phyloP scores from a whole-genome alignment of 352 stramenopile genomes.

The Paralagenidium karlingii region DNA sequence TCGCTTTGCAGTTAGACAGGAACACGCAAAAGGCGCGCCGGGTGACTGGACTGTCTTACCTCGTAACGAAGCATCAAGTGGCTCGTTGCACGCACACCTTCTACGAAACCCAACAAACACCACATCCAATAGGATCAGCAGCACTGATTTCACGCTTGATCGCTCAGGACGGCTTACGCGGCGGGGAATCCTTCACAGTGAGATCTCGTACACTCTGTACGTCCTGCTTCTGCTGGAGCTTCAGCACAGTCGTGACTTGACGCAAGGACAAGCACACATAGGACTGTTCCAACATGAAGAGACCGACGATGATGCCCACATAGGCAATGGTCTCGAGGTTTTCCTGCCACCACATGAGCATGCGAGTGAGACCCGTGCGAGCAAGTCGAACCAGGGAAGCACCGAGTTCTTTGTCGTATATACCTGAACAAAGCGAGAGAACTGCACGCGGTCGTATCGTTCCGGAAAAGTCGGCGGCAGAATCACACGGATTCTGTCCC shows the following conservation, averaged over 20 bases:
- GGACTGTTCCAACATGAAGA: constrained; percentile 42
- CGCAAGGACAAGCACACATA: constrained; percentile 36
- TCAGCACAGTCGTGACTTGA: constrained; percentile 32
- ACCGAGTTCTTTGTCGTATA: neutral
- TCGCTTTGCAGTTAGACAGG: neutral
- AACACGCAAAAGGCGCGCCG: neutral
- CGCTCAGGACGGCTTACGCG: too few relatives aligned
- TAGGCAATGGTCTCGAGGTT: constrained; percentile 50
- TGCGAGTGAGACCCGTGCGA: too few relatives aligned
- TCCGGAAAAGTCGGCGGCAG: constrained; percentile 55
- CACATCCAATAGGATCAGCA: too few relatives aligned
- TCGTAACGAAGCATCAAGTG: neutral
- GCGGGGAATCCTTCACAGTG: too few relatives aligned
- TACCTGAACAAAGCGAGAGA: too few relatives aligned
- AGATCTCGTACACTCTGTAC: too few relatives aligned
- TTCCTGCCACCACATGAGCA: constrained; percentile 15
- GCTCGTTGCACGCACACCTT: constrained; percentile 3
- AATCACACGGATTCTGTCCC: constrained; percentile 40
- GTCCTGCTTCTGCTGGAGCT: constrained; percentile 39
- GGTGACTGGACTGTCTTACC: neutral
- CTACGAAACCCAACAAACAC: too few relatives aligned
- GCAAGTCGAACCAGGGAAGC: too few relatives aligned
- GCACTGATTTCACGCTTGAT: too few relatives aligned
- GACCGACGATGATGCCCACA: constrained; percentile 31
- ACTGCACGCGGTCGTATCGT: constrained; percentile 52